These are phyloP conservation scores for Sinapis alba DNA, from an alignment of 441 rosid genomes.

Conservation along the genomic window DNA sequence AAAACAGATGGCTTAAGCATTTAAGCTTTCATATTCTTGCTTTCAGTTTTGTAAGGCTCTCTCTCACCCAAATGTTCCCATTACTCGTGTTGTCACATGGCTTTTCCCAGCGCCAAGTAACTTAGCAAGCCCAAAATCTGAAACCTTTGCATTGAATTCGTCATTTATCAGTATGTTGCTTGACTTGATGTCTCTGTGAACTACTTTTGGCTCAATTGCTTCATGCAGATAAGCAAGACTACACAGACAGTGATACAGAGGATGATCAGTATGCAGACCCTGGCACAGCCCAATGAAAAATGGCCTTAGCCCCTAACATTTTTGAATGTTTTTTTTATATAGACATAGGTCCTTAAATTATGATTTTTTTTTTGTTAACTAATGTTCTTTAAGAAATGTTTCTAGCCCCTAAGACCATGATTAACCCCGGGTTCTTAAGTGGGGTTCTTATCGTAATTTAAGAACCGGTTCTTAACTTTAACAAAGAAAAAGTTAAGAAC, in stretches of 20 bases:
- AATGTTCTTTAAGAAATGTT: too few relatives aligned
- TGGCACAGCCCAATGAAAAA: too few relatives aligned
- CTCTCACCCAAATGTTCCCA: conserved; percentile 93
- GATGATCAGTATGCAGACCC: conserved; percentile 1
- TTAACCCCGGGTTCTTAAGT: too few relatives aligned
- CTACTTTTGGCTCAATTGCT: conserved; percentile 96
- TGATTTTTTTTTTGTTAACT: too few relatives aligned
- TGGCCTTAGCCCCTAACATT: too few relatives aligned
- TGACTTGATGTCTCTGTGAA: conserved; percentile 90
- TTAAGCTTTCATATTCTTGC: conserved; percentile 4
- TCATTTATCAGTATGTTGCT: conserved; percentile 85
- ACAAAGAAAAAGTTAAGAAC: too few relatives aligned
- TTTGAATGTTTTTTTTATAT: too few relatives aligned
- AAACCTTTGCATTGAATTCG: conserved; percentile 82
- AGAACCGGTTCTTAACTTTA: too few relatives aligned
- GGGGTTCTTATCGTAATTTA: too few relatives aligned
- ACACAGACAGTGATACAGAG: conserved; percentile 33
- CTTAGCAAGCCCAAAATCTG: conserved; percentile 94
- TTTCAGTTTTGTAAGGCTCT: neutral
- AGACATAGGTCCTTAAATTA: too few relatives aligned
- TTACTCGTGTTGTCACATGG: conserved; percentile 88
- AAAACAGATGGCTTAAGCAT: neutral
- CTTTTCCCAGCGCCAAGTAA: conserved; percentile 87
- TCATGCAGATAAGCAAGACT: conserved; percentile 93
- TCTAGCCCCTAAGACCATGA: too few relatives aligned